Conservation (phyloP, 2,329 filamentous ascomycete species). For the Pseudocercospora vitis region DNA sequence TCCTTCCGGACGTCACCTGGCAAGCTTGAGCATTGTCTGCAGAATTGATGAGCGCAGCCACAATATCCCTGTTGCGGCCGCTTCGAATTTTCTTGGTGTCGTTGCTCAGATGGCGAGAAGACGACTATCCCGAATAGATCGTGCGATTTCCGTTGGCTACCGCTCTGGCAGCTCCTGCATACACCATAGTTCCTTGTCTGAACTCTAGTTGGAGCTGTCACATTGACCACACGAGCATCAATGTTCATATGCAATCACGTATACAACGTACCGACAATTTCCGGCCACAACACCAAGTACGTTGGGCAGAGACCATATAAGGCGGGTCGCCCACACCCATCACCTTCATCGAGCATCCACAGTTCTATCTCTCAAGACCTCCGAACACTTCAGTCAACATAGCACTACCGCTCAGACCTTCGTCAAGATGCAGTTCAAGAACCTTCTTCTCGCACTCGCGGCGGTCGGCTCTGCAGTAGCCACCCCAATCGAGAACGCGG, state of each 20-base stretch:
- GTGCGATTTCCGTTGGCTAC: background rate
- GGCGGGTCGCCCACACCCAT: background rate
- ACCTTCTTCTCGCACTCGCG: background rate
- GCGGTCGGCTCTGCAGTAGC: constrained; percentile 10
- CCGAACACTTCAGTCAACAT: background rate
- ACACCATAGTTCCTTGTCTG: background rate
- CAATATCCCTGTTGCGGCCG: background rate
- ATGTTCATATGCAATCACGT: background rate
- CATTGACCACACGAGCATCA: background rate
- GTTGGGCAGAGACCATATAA: background rate
- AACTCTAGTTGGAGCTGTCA: background rate
- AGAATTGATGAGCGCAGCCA: background rate
- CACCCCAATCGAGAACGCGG: background rate
- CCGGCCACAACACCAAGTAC: background rate
- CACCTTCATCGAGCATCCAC: background rate
- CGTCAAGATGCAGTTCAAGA: constrained; percentile 12
- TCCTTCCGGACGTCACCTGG: constrained; percentile 2
- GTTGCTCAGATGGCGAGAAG: background rate
- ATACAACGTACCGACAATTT: background rate
- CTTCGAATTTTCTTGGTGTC: background rate
- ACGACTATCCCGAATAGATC: background rate
- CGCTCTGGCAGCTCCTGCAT: background rate
- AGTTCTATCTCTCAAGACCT: background rate
- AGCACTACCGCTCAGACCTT: background rate
- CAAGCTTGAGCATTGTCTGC: background rate